Conservation (phyloP, 179 eudicot species). For the Spergularia azorica region DNA sequence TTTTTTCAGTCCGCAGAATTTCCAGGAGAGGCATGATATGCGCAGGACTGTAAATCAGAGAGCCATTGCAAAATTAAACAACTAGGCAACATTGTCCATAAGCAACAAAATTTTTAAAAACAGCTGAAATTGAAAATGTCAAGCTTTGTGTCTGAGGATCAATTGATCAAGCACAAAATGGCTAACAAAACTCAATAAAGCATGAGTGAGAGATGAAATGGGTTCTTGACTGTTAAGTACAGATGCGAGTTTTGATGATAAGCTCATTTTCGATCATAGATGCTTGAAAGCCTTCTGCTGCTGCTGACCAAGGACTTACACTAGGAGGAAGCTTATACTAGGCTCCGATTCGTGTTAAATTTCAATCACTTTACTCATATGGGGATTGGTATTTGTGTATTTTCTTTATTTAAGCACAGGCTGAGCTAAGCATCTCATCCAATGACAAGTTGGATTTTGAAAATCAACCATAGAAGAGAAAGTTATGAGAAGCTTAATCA, state of each 20-base stretch:
- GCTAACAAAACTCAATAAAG: slow-evolving; percentile 3
- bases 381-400: background rate
- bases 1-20: slow-evolving; percentile 82
- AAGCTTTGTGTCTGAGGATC: background rate
- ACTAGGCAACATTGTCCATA: background rate
- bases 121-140: background rate
- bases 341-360: slow-evolving; percentile 60
- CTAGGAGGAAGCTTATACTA: slow-evolving; percentile 82
- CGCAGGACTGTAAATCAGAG: slow-evolving; percentile 74
- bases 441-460: background rate
- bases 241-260: background rate
- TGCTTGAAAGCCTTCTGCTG: slow-evolving; percentile 79
- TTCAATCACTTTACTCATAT: background rate
- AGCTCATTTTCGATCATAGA: slow-evolving; percentile 48
- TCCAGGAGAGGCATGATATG: slow-evolving; percentile 97
- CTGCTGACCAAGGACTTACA: slow-evolving; percentile 84
- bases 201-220: background rate
- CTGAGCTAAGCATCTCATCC: background rate
- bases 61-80: slow-evolving; percentile 22
- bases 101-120: background rate
- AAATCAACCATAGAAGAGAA: too few relatives aligned
- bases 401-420: too few relatives aligned
- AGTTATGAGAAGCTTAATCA: background rate
- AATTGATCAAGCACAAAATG: background rate
- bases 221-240: background rate